Percentiles rank a stretch among this genome's conserved stretches.
phyloP scores from a whole-genome alignment of 2,329 filamentous ascomycete species.

The Cladosporium sp. region DNA sequence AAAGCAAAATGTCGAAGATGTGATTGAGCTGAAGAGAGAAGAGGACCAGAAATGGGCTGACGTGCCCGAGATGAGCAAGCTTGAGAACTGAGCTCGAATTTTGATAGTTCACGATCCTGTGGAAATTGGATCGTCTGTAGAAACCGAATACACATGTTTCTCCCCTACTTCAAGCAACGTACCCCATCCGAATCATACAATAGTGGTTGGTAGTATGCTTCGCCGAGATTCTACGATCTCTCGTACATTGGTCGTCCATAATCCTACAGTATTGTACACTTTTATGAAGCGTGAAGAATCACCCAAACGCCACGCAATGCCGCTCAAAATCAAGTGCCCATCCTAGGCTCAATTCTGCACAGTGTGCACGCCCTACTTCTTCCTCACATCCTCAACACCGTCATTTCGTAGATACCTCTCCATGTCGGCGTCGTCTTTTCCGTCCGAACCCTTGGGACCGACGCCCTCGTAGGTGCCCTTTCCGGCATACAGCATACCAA shows the following conservation, averaged over 20 bases:
- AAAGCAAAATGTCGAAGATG: conserved; percentile 20
- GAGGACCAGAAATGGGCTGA: conserved; percentile 15
- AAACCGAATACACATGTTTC: too few species aligned
- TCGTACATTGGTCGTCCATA: background rate
- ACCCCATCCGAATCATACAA: too few species aligned
- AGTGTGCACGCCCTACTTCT: conserved; percentile 19
- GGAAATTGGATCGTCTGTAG: too few species aligned
- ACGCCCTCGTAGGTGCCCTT: conserved; percentile 38
- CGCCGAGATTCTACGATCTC: too few species aligned
- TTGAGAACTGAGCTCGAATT: background rate
- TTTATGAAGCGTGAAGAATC: background rate
- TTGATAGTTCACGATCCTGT: background rate
- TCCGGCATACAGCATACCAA: conserved; percentile 74
- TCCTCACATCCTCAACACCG: conserved; percentile 27
- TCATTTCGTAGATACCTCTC: conserved; percentile 30
- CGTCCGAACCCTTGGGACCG: conserved; percentile 25
- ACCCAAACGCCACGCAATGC: conserved; percentile 12
- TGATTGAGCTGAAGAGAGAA: conserved; percentile 21
- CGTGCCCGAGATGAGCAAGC: conserved; percentile 12
- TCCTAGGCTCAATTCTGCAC: background rate
- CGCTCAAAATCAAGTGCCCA: background rate
- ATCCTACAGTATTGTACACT: background rate
- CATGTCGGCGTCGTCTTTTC: conserved; percentile 21
- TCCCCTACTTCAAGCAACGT: too few species aligned
- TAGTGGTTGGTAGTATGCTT: too few species aligned